phyloP scores from a whole-genome alignment of 176 grass and related monocot genomes.

The Avena insularis region DNA sequence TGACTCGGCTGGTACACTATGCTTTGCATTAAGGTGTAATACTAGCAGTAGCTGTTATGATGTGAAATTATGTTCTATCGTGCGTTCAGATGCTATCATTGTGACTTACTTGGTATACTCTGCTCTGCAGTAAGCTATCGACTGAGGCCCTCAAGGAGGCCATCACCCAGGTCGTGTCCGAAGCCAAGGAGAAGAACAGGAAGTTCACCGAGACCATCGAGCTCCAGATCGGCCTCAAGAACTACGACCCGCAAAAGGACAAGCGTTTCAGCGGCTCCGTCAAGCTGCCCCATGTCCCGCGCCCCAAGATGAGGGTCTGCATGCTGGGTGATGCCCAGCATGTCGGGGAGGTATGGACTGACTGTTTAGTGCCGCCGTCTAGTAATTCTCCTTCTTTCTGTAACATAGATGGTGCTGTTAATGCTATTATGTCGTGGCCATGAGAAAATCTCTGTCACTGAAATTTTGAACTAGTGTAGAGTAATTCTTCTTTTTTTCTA shows the following conservation, averaged over 20 bases:
- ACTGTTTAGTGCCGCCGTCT: not conserved
- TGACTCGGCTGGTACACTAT: too few relatives aligned
- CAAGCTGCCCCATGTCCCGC: constrained; percentile 67
- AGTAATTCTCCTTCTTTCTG: rapidly evolving
- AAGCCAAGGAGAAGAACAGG: constrained; percentile 60
- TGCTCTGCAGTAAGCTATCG: constrained; percentile 57
- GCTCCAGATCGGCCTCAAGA: constrained; percentile 70
- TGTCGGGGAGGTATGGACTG: constrained; percentile 50
- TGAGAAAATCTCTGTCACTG: not conserved
- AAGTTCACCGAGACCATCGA: constrained; percentile 60
- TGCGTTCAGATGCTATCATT: not conserved
- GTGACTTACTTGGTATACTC: not conserved
- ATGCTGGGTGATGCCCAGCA: constrained; percentile 76
- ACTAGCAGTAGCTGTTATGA: not conserved
- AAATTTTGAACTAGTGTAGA: not conserved
- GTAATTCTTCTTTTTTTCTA: too few relatives aligned
- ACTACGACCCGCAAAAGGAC: constrained; percentile 74
- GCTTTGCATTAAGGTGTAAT: not conserved
- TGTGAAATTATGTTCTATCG: not conserved
- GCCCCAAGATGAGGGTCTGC: constrained; percentile 79
- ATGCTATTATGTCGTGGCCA: not conserved
- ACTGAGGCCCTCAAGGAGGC: constrained; percentile 57
- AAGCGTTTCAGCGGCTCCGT: constrained; percentile 72
- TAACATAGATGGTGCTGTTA: not conserved
- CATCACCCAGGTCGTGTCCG: constrained; percentile 49